phyloP scores from a whole-genome alignment of 306 rosid species.

The Chamaecrista fasciculata region DNA sequence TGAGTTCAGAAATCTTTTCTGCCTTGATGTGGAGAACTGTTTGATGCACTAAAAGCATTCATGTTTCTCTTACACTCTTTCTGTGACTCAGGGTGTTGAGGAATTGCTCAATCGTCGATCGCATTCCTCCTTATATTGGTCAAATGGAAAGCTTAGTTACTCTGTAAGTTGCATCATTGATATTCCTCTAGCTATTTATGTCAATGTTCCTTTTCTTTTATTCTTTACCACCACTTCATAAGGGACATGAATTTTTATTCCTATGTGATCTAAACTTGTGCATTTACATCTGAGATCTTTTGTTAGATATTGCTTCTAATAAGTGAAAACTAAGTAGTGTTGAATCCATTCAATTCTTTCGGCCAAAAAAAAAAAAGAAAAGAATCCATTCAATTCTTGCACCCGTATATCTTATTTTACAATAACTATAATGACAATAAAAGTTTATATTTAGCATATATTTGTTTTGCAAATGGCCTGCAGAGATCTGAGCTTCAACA shows the following conservation, averaged over 20 bases:
- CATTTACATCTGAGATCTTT: not conserved
- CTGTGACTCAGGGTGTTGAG: constrained; percentile 58
- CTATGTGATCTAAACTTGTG: too few relatives aligned
- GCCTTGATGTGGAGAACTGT: not conserved
- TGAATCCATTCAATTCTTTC: not conserved
- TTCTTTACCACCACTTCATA: not conserved
- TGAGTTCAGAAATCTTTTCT: constrained; percentile 41
- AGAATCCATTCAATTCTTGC: not conserved
- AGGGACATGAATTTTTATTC: not conserved
- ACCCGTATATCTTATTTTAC: too few relatives aligned
- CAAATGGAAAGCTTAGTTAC: constrained; percentile 6
- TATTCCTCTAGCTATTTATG: not conserved
- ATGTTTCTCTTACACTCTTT: not conserved
- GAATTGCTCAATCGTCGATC: constrained; percentile 63
- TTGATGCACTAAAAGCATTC: not conserved
- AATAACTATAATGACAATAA: not conserved
- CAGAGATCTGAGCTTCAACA: constrained; percentile 88
- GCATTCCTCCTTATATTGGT: constrained; percentile 45
- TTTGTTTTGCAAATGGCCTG: constrained; percentile 8
- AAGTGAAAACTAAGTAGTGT: not conserved
- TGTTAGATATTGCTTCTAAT: not conserved
- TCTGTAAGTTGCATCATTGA: constrained; percentile 49
- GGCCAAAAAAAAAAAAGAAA: too few relatives aligned
- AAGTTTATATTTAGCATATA: not conserved
- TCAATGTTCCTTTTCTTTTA: not conserved